Base-by-base conservation (phyloP, 2,329 filamentous ascomycete genomes). In the Fusarium sp. region DNA sequence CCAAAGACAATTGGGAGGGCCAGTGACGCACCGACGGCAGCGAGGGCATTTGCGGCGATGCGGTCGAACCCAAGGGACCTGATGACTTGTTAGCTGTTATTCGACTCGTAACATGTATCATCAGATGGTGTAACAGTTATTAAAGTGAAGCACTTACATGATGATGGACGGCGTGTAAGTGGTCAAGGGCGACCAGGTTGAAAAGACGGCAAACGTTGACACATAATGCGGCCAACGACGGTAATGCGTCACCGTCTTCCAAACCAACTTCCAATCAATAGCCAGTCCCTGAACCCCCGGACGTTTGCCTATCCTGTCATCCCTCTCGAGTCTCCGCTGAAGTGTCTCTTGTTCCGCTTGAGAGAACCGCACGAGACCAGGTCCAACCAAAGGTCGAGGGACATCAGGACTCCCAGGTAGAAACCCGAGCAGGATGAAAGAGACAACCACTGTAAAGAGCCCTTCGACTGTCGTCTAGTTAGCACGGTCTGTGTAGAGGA, bases 121-220 rank as follows among this genome's bases (percentile, higher is more conserved):
- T 16, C 10, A 18, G 2, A 5, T 6, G 9, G 11, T 10, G 14
- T 10, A 11, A 16, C 5, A 16, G 32, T 10, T n/a, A 6, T 18
- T 13, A 4, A 57, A 57, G 14, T 25, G 8, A 16, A 16, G 11
- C 11, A 61, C 74, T 75, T 63, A 83, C 82, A 84, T 80, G 48
- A 84, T 83, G 66, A 87, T 86, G 4, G 83, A 83, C 0, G 87
- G 87, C 0, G 86, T 88, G 68, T 88, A 89, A 0, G 86, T 88
- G 1, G 85, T 88, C 11, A 88, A 76, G 0, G 87, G 85, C 10
- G 85, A 85, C 86, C 87, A 89, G 0, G 87, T 88, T 1, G 86
- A 85, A 68, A 89, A 89, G 6, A 88, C 86, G 20, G 82, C 84
- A 57, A 86, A 87, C 0, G 87, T 87, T 6, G 85, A 84, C 34